Conservation (phyloP, 768 basidiomycete species). For the Amanita rimosa region DNA sequence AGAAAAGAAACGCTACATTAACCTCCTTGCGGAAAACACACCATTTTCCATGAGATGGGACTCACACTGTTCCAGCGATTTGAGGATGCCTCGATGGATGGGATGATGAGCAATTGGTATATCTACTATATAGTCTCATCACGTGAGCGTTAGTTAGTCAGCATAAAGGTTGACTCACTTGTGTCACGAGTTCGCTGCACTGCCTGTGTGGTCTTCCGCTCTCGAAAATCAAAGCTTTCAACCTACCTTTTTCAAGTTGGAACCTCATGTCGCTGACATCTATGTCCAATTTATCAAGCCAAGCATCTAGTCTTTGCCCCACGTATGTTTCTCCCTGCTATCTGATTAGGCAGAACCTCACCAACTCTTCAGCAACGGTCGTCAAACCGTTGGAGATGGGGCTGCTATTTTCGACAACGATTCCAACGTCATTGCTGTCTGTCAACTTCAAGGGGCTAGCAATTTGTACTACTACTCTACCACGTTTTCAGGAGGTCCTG, state of each 20-base stretch:
- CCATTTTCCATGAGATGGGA: neutral
- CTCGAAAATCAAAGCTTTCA: neutral
- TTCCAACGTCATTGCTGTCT: conserved; percentile 77
- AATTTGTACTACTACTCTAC: conserved; percentile 88
- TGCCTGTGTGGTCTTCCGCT: neutral
- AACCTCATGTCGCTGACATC: conserved; percentile 69
- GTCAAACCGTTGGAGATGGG: conserved; percentile 97
- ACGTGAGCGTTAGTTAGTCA: neutral
- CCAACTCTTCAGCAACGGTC: conserved; percentile 66
- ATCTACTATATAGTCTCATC: neutral
- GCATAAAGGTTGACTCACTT: neutral
- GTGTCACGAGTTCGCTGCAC: neutral
- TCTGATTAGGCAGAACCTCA: conserved; percentile 10
- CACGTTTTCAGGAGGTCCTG: conserved; percentile 89
- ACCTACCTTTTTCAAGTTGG: conserved; percentile 59
- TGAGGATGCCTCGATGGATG: neutral
- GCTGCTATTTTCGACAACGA: conserved; percentile 71
- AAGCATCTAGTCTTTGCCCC: conserved; percentile 92
- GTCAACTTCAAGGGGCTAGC: conserved; percentile 70
- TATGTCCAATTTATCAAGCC: conserved; percentile 62
- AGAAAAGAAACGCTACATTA: conserved; percentile 6
- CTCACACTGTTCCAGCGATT: neutral
- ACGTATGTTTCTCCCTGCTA: conserved; percentile 39
- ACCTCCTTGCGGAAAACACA: neutral
- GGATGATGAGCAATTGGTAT: neutral